These are phyloP conservation scores for Hypoxylon fragiforme DNA, from an alignment of 495 filamentous ascomycete genomes.

Conservation along the genomic window DNA sequence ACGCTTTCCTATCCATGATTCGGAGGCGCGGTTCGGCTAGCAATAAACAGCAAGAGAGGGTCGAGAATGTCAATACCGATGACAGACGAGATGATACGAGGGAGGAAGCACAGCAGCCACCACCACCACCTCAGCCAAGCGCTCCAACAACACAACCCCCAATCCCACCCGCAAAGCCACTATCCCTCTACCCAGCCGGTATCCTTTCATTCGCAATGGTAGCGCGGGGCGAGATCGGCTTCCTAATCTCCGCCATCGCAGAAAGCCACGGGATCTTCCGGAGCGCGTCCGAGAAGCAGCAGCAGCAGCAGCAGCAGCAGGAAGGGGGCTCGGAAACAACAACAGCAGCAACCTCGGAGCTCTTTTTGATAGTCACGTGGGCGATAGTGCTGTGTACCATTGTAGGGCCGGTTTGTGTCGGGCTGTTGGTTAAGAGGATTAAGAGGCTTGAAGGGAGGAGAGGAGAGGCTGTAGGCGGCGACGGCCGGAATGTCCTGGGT, in stretches of 20 bases:
- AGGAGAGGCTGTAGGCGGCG: constrained; percentile 5
- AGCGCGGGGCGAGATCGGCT: constrained; percentile 77
- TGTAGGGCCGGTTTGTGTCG: constrained; percentile 70
- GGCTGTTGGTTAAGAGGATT: constrained; percentile 55
- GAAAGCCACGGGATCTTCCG: constrained; percentile 61
- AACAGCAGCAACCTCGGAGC: constrained; percentile 27
- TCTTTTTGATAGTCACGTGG: constrained; percentile 72
- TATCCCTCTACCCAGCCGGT: constrained; percentile 61
- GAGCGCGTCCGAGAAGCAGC: constrained; percentile 41
- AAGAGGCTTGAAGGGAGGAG: constrained; percentile 30
- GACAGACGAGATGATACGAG: neutral
- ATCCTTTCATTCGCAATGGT: constrained; percentile 70
- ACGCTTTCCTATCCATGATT: constrained; percentile 3
- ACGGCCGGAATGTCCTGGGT: constrained; percentile 27
- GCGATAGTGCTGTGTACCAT: constrained; percentile 76
- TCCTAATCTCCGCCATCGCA: constrained; percentile 72
- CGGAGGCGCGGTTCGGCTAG: neutral
- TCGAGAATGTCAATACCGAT: neutral
- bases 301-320: constrained; percentile 1
- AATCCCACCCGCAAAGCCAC: constrained; percentile 43
- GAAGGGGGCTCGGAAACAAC: constrained; percentile 42
- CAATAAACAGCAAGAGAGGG: neutral
- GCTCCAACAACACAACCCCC: neutral
- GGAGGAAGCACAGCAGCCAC: neutral
- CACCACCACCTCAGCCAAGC: neutral